Conservation (phyloP, 2,329 filamentous ascomycete genomes). For the Penicillium crustosum region DNA sequence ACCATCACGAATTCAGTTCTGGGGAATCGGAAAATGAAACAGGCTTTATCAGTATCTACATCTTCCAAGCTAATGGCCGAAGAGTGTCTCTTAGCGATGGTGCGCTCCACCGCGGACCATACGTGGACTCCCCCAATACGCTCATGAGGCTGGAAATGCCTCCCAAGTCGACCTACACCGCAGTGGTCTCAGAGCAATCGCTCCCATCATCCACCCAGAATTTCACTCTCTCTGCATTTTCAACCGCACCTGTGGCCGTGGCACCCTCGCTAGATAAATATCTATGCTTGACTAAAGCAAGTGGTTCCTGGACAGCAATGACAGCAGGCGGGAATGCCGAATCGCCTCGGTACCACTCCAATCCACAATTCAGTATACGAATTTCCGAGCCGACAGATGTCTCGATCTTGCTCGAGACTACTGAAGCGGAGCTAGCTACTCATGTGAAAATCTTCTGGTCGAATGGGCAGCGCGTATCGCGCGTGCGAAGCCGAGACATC, state of each 20-base stretch:
- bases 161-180: conserved; percentile 54
- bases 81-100: conserved; percentile 73
- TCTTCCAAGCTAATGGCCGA: conserved; percentile 70
- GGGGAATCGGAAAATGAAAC: conserved; percentile 53
- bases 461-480: conserved; percentile 67
- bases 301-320: conserved; percentile 71
- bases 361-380: conserved; percentile 77
- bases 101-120: conserved; percentile 72
- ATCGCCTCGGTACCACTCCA: conserved; percentile 73
- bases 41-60: conserved; percentile 84
- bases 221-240: conserved; percentile 87
- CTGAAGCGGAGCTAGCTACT: conserved; percentile 66
- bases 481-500: conserved; percentile 71
- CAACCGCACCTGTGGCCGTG: conserved; percentile 62
- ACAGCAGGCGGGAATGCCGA: conserved; percentile 83
- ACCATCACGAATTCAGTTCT: conserved; percentile 49
- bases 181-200: conserved; percentile 76
- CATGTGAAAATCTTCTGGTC: conserved; percentile 85
- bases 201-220: conserved; percentile 71
- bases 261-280: conserved; percentile 63
- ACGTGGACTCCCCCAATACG: conserved; percentile 90
- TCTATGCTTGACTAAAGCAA: conserved; percentile 57
- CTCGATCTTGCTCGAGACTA: conserved; percentile 71
- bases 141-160: conserved; percentile 70
- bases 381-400: conserved; percentile 61